Conservation (phyloP, 164 flowering plant genomes). For the Stephania japonica region DNA sequence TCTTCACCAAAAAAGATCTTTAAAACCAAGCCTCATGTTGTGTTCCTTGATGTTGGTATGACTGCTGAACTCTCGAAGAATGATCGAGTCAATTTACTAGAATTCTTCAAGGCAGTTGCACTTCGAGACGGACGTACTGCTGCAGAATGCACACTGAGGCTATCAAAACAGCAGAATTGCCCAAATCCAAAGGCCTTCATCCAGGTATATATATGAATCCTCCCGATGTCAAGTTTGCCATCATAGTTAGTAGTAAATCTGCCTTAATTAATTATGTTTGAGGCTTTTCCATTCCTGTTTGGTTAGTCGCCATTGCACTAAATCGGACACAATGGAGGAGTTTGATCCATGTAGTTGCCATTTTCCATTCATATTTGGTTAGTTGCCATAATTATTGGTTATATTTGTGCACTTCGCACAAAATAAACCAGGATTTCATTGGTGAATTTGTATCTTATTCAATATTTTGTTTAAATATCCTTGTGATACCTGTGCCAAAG, state of each 20-base stretch:
- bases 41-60: constrained; percentile 77
- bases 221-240: not conserved
- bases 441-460: not conserved
- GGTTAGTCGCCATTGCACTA: not conserved
- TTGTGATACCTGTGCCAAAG: too few relatives aligned
- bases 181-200: constrained; percentile 60
- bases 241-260: not conserved
- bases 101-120: constrained; percentile 68
- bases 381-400: not conserved
- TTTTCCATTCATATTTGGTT: too few relatives aligned
- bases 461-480: too few relatives aligned
- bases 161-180: constrained; percentile 56
- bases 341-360: too few relatives aligned
- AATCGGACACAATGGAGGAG: too few relatives aligned
- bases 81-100: constrained; percentile 45
- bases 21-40: constrained; percentile 55
- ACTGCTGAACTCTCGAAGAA: constrained; percentile 67
- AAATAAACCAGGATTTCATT: not conserved
- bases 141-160: constrained; percentile 50
- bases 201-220: constrained; percentile 31
- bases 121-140: constrained; percentile 62
- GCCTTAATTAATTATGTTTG: too few relatives aligned
- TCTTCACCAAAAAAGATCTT: constrained; percentile 28
- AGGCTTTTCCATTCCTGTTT: not conserved
- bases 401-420: not conserved